Evolutionary conservation across 768 basidiomycete genomes (phyloP), one percentile per base, ranked within the genome.

Genomic region (Mycena crocata): DNA sequence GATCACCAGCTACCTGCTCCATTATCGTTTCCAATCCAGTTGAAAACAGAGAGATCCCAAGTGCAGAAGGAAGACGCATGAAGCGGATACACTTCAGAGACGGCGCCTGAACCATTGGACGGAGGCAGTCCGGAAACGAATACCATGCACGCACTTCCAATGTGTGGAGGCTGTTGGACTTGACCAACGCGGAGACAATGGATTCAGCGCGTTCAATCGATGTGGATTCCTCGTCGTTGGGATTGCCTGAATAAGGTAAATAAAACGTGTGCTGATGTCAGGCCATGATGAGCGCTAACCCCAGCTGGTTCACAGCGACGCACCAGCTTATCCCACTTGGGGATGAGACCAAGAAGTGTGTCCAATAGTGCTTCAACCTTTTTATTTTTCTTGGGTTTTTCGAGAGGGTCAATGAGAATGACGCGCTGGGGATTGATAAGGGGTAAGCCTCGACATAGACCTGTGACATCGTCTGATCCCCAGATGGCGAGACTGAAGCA

Each of bases 321-420:
- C 15, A 63, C 62, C 45, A 56, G 45, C 14, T 31, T 63, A 48
- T 63, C 35, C 62, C 62, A 63, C 57, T 49, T 28, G 1, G 28
- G 58, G 30, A 59, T 49, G 23, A 35, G 6, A 0, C 14, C 13
- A 9, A 59, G 21, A 15, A 59, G 58, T 6, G 48, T 30, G n/a
- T 31, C 48, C 5, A 59, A 12, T 5, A 59, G 48, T 17, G 30
- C 26, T 15, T 15, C 19, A 13, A 40, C 19, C 32, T 50, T 26
- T 40, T 48, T 39, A 24, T 48, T 50, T 28, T 59, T 40, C 30
- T 50, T 49, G 13, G 58, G 48, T 21, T 35, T 48, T 1, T 5
- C 49, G 12, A 10, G 7, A 5, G 24, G 23, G 46, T 59, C 48
- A 30, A 31, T 13, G 19, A 59, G 30, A 39, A 59, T 59, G 45